Evolutionary conservation across 2,329 filamentous ascomycete genomes (phyloP).

Genomic region (Paecilomyces fulvus): DNA sequence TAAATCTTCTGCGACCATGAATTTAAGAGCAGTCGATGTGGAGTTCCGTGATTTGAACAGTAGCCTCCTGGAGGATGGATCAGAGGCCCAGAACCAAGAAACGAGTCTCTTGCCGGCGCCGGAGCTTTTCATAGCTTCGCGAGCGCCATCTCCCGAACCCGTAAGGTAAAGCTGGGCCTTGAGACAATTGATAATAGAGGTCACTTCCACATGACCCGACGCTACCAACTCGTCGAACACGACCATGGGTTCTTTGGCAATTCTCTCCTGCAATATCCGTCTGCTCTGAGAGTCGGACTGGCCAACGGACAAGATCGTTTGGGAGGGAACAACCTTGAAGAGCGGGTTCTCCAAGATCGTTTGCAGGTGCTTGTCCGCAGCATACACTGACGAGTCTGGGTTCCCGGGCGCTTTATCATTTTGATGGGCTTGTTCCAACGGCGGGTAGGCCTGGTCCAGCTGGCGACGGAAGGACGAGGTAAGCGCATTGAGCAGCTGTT

Average conservation of each 20-base stretch:
- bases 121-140: conserved; percentile 25
- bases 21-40: conserved; percentile 24
- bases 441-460: conserved; percentile 51
- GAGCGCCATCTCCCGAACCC: conserved; percentile 11
- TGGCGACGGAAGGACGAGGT: conserved; percentile 56
- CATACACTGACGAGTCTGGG: conserved; percentile 20
- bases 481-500: conserved; percentile 51
- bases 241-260: conserved; percentile 24
- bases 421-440: conserved; percentile 12
- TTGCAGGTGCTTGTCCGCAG: conserved; percentile 30
- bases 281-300: conserved; percentile 6
- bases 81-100: conserved; percentile 34
- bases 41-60: conserved; percentile 22
- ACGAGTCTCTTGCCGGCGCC: conserved; percentile 25
- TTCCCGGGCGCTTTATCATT: conserved; percentile 13
- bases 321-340: conserved; percentile 29
- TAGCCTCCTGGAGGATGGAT: conserved; percentile 16
- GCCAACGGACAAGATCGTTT: conserved; percentile 8
- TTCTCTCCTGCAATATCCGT: conserved; percentile 9
- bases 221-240: conserved; percentile 32
- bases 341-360: conserved; percentile 34
- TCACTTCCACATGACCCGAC: conserved; percentile 21
- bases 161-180: conserved; percentile 24
- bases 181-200: conserved; percentile 22
- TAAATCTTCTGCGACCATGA: conserved; percentile 31